phyloP scores from a whole-genome alignment of 108 stramenopile genomes.

The Epithemia pelagica region DNA sequence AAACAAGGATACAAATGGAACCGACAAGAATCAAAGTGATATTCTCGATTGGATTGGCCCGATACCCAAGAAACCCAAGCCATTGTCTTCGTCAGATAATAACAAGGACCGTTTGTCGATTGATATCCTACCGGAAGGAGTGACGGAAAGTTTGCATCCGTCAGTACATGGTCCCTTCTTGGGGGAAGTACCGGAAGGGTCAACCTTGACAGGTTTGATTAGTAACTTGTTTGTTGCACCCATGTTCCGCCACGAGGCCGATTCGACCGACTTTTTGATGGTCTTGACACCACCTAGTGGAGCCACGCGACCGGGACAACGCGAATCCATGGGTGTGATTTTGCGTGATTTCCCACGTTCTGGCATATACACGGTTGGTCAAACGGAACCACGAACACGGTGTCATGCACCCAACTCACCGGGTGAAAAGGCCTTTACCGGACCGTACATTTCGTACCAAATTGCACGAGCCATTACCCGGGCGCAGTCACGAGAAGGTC shows the following conservation, averaged over 20 bases:
- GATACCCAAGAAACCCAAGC: slow-evolving; percentile 45
- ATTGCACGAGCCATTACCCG: slow-evolving; percentile 53
- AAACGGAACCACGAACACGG: slow-evolving; percentile 71
- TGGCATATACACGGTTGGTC: slow-evolving; percentile 63
- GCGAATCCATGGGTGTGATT: slow-evolving; percentile 52
- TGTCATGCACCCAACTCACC: slow-evolving; percentile 75
- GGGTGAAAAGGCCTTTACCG: slow-evolving; percentile 75
- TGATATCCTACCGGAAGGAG: slow-evolving; percentile 76
- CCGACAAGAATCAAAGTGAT: slow-evolving; percentile 40
- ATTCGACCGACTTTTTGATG: slow-evolving; percentile 84
- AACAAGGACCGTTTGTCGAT: slow-evolving; percentile 15
- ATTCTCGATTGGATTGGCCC: slow-evolving; percentile 76
- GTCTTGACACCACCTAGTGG: slow-evolving; percentile 48
- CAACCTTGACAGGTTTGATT: slow-evolving; percentile 68
- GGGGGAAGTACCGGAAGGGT: slow-evolving; percentile 79
- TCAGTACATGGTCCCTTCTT: slow-evolving; percentile 85
- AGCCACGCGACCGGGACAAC: slow-evolving; percentile 26
- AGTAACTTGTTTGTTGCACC: slow-evolving; percentile 85
- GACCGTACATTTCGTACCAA: slow-evolving; percentile 70
- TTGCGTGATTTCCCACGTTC: slow-evolving; percentile 68
- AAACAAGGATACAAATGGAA: slow-evolving; percentile 20
- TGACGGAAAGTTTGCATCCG: slow-evolving; percentile 76
- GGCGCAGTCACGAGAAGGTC: slow-evolving; percentile 35
- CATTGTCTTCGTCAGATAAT: slow-evolving; percentile 42
- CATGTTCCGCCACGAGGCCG: slow-evolving; percentile 70